These are phyloP conservation scores for Termitomyces sp. DNA, from an alignment of 1,284 basidiomycete genomes.

Conservation along the genomic window DNA sequence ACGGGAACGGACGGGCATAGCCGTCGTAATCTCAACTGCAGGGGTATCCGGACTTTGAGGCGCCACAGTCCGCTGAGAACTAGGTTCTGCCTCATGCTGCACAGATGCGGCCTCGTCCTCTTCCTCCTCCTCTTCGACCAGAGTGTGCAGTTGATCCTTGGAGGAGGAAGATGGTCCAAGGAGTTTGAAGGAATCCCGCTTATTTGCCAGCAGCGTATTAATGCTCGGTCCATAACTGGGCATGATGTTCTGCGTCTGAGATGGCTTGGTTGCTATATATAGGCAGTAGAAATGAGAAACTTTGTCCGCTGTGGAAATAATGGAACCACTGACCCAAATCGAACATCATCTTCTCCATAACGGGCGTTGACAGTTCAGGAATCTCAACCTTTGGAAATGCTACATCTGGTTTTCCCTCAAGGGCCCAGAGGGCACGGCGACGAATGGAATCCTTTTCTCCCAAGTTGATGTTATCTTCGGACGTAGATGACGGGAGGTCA, in stretches of 20 bases:
- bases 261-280: slow-evolving; percentile 46
- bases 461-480: slow-evolving; percentile 61
- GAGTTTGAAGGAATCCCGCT: slow-evolving; percentile 76
- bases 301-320: background rate
- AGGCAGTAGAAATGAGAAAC: slow-evolving; percentile 6
- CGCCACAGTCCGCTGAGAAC: slow-evolving; percentile 16
- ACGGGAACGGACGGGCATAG: slow-evolving; percentile 43
- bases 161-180: slow-evolving; percentile 52
- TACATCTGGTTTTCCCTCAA: slow-evolving; percentile 70
- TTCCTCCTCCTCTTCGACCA: slow-evolving; percentile 78
- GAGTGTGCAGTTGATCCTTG: slow-evolving; percentile 71
- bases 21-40: slow-evolving; percentile 26
- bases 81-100: slow-evolving; percentile 19
- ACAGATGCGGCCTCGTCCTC: slow-evolving; percentile 37
- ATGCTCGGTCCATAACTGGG: slow-evolving; percentile 36
- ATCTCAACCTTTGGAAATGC: slow-evolving; percentile 73
- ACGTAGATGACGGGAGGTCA: slow-evolving; percentile 47
- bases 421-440: slow-evolving; percentile 69
- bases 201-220: slow-evolving; percentile 43
- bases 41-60: slow-evolving; percentile 20
- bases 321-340: slow-evolving; percentile 52
- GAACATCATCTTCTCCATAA: slow-evolving; percentile 48
- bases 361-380: slow-evolving; percentile 61
- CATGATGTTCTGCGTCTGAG: slow-evolving; percentile 45
- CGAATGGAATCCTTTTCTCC: slow-evolving; percentile 75